phyloP scores from a whole-genome alignment of 2,329 filamentous ascomycete species.

The Curvularia lunata region DNA sequence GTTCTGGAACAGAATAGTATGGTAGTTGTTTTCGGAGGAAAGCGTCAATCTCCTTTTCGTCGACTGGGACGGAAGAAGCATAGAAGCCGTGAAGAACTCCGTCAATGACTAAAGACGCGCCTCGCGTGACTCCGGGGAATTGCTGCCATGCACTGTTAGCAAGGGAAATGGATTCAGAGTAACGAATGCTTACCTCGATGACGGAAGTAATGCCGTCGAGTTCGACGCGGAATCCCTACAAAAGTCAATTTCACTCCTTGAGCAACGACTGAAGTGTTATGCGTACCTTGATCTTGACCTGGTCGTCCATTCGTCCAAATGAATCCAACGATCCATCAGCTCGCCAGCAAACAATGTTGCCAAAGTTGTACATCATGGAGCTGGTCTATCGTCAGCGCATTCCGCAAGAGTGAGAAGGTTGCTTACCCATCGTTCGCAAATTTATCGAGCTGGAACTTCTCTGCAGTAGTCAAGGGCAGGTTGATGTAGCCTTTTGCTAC shows the following conservation, averaged over 20 bases:
- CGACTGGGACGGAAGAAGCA: constrained; percentile 44
- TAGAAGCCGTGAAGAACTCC: constrained; percentile 61
- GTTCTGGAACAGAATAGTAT: constrained; percentile 62
- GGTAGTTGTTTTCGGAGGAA: constrained; percentile 56
- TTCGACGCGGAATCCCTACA: constrained; percentile 65
- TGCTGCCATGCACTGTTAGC: constrained; percentile 30
- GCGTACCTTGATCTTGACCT: constrained; percentile 63
- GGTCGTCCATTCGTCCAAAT: constrained; percentile 65
- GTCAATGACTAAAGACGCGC: constrained; percentile 57
- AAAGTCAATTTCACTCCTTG: constrained; percentile 14
- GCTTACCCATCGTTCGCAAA: constrained; percentile 60
- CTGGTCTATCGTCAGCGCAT: constrained; percentile 16
- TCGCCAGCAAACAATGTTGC: constrained; percentile 64
- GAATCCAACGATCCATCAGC: constrained; percentile 61
- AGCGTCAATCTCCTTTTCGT: constrained; percentile 47
- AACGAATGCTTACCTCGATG: constrained; percentile 25
- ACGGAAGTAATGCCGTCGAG: constrained; percentile 61
- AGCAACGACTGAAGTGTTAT: too few species aligned
- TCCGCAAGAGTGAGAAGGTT: background rate
- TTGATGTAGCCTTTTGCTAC: constrained; percentile 64
- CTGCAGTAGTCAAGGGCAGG: constrained; percentile 58
- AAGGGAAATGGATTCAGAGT: background rate
- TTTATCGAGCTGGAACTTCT: constrained; percentile 58
- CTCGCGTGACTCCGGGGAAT: constrained; percentile 56
- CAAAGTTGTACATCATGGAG: constrained; percentile 65